phyloP scores from a whole-genome alignment of 1,284 basidiomycete genomes.

The Phylloboletellus chloephorus region DNA sequence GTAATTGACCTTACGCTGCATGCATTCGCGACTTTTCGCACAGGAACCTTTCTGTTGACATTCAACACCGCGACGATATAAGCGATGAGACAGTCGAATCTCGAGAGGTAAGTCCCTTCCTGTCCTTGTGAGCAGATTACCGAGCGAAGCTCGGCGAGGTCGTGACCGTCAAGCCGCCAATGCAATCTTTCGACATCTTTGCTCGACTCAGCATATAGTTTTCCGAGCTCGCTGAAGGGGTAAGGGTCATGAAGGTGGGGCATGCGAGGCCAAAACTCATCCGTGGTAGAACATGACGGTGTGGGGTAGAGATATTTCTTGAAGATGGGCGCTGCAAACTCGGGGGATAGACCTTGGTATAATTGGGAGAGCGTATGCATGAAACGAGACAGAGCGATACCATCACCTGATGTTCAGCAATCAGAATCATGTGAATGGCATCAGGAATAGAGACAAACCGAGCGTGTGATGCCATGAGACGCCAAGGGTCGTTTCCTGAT shows the following conservation, averaged over 20 bases:
- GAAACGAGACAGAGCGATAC: slow-evolving; percentile 20
- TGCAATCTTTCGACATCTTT: slow-evolving; percentile 7
- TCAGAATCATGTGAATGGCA: background rate
- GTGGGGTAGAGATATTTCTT: slow-evolving; percentile 16
- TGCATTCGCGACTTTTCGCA: slow-evolving; percentile 20
- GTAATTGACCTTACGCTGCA: slow-evolving; percentile 18
- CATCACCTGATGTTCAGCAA: slow-evolving; percentile 23
- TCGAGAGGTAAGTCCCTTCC: slow-evolving; percentile 2
- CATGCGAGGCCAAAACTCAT: slow-evolving; percentile 6
- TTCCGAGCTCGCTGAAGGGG: slow-evolving; percentile 9
- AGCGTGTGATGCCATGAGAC: slow-evolving; percentile 31
- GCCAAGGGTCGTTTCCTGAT: slow-evolving; percentile 24
- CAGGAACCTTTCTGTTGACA: slow-evolving; percentile 6
- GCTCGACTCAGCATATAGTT: slow-evolving; percentile 7
- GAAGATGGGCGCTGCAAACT: slow-evolving; percentile 14
- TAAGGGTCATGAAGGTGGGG: slow-evolving; percentile 12
- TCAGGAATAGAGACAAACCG: slow-evolving; percentile 4
- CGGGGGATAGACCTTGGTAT: slow-evolving; percentile 16
- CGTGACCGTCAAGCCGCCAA: slow-evolving; percentile 14
- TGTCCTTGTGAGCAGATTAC: background rate
- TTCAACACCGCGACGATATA: slow-evolving; percentile 25
- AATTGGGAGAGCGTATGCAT: slow-evolving; percentile 22
- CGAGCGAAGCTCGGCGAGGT: slow-evolving; percentile 10
- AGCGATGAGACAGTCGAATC: slow-evolving; percentile 28
- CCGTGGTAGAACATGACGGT: background rate